These are phyloP conservation scores for Leccinum colubrinum DNA, from an alignment of 1,284 basidiomycete genomes.

Conservation along the genomic window DNA sequence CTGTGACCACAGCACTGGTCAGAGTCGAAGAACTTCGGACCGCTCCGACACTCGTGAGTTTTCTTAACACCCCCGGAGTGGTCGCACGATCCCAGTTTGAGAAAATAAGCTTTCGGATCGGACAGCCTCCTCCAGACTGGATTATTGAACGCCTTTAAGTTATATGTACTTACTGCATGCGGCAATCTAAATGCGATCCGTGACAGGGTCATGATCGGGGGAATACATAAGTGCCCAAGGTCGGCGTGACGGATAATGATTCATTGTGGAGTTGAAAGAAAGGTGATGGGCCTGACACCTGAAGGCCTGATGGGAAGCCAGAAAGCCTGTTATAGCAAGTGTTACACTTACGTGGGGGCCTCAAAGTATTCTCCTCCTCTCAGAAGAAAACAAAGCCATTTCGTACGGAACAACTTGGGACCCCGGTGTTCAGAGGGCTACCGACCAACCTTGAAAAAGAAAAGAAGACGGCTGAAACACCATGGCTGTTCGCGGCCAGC, in stretches of 20 bases:
- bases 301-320: not conserved
- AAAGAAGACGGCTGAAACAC: not conserved
- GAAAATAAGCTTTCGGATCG: constrained; percentile 2
- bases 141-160: not conserved
- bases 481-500: not conserved
- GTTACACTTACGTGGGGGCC: not conserved
- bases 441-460: not conserved
- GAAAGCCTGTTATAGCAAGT: not conserved
- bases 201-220: not conserved
- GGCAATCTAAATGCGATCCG: not conserved
- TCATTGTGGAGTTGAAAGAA: not conserved
- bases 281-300: not conserved
- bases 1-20: not conserved
- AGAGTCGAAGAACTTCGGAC: not conserved
- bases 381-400: not conserved
- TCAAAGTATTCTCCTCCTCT: not conserved
- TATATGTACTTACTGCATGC: not conserved
- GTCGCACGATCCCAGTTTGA: not conserved
- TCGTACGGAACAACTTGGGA: not conserved
- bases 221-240: not conserved
- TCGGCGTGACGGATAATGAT: not conserved
- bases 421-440: not conserved
- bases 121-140: not conserved
- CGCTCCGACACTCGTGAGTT: not conserved
- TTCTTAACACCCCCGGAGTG: not conserved